phyloP scores from a whole-genome alignment of 164 flowering plant species.

The Tinospora cordifolia region DNA sequence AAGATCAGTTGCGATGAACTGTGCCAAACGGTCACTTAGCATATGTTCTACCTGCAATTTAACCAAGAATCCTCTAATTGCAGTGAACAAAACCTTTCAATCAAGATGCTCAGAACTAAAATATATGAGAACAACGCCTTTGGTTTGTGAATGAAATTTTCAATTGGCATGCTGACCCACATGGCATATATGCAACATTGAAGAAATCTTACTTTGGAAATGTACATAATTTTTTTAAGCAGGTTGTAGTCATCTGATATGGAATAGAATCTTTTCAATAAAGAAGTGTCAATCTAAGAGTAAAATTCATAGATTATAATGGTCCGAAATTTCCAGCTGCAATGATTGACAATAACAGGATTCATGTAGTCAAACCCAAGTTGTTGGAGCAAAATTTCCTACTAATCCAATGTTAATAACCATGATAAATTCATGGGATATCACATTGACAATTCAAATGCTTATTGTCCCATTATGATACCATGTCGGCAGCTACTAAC shows the following conservation, averaged over 20 bases:
- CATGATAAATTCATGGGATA: too few relatives aligned
- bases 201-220: neutral
- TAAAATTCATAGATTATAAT: neutral
- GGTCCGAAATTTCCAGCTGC: neutral
- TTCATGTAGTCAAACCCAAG: neutral
- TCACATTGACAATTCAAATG: too few relatives aligned
- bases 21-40: constrained; percentile 46
- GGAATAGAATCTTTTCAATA: neutral
- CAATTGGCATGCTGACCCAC: constrained; percentile 1
- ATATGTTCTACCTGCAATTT: constrained; percentile 69
- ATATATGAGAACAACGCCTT: neutral
- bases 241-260: neutral
- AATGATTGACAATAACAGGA: neutral
- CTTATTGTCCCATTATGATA: too few relatives aligned
- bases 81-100: neutral
- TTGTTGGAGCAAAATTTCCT: neutral
- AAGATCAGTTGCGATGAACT: constrained; percentile 53
- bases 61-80: neutral
- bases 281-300: neutral
- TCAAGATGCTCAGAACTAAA: neutral
- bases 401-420: neutral
- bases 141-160: neutral
- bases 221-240: neutral
- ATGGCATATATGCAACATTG: neutral
- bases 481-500: too few relatives aligned